phyloP scores from a whole-genome alignment of 768 basidiomycete species.

The Aureoboletus auriporus region DNA sequence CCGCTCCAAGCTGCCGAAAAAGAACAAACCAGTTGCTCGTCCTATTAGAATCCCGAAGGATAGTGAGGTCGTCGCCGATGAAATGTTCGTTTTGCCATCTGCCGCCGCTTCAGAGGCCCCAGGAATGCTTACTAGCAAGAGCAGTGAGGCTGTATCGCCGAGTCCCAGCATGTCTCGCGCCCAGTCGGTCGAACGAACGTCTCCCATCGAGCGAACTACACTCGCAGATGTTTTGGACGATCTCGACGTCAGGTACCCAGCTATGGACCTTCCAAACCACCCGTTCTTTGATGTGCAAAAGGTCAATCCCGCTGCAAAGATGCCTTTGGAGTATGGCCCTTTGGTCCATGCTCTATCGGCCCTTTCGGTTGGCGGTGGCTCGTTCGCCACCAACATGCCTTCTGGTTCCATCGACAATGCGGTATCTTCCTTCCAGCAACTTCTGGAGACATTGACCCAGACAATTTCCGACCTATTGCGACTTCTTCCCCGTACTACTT shows the following conservation, averaged over 20 bases:
- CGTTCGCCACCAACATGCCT: constrained; percentile 74
- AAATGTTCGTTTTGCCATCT: constrained; percentile 41
- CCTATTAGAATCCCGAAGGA: constrained; percentile 59
- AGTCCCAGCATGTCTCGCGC: constrained; percentile 57
- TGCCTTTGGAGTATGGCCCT: constrained; percentile 82
- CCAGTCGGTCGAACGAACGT: constrained; percentile 52
- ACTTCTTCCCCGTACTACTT: constrained; percentile 81
- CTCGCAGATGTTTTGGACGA: constrained; percentile 66
- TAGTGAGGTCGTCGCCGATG: constrained; percentile 41
- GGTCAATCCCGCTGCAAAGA: constrained; percentile 71
- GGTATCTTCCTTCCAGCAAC: constrained; percentile 84
- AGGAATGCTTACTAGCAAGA: constrained; percentile 32
- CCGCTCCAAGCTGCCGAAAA: constrained; percentile 80
- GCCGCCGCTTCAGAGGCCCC: constrained; percentile 47
- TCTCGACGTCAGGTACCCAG: constrained; percentile 56
- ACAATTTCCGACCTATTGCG: constrained; percentile 85
- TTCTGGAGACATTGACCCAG: constrained; percentile 84
- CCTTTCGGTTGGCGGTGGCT: constrained; percentile 79
- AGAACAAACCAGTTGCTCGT: constrained; percentile 64
- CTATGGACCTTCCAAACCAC: constrained; percentile 63
- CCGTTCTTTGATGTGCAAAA: constrained; percentile 72
- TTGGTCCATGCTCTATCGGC: constrained; percentile 84
- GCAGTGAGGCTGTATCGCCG: constrained; percentile 35
- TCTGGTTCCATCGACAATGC: constrained; percentile 89
- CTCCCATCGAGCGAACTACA: constrained; percentile 44